These are phyloP conservation scores for Cyathus striatus DNA, from an alignment of 768 basidiomycete genomes.

Conservation along the genomic window DNA sequence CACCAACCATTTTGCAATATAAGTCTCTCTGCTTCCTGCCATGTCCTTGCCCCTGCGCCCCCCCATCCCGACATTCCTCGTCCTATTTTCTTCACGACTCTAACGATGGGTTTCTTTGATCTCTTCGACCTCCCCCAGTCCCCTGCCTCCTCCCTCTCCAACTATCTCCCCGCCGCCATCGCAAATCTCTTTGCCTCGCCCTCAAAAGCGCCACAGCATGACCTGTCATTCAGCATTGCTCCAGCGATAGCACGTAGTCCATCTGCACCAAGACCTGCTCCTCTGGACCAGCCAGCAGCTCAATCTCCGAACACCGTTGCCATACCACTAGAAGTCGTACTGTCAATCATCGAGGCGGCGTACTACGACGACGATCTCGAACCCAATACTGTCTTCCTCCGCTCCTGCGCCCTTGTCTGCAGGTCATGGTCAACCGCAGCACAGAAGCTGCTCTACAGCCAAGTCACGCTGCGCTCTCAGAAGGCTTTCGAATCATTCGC, in stretches of 20 bases:
- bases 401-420: constrained; percentile 58
- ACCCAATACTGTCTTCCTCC: constrained; percentile 37
- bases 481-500: constrained; percentile 50
- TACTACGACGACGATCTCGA: constrained; percentile 31
- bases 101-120: constrained; percentile 24
- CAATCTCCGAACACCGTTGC: constrained; percentile 2
- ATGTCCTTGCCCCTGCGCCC: constrained; percentile 5
- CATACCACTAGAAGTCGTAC: constrained; percentile 60
- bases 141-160: constrained; percentile 12
- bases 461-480: constrained; percentile 49
- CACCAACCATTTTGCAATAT: not conserved
- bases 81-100: not conserved
- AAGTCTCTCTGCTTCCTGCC: not conserved
- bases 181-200: constrained; percentile 18
- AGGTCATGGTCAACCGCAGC: constrained; percentile 58
- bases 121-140: constrained; percentile 22
- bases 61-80: constrained; percentile 9
- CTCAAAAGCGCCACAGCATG: constrained; percentile 27
- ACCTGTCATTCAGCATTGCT: constrained; percentile 36
- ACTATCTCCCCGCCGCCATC: constrained; percentile 11
- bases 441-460: constrained; percentile 61
- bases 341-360: constrained; percentile 58
- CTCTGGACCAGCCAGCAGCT: too few species aligned
- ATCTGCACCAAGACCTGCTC: constrained; percentile 1
- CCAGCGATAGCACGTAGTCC: constrained; percentile 20